phyloP scores from a whole-genome alignment of 169 alveolate species.

The Theileria equi region DNA sequence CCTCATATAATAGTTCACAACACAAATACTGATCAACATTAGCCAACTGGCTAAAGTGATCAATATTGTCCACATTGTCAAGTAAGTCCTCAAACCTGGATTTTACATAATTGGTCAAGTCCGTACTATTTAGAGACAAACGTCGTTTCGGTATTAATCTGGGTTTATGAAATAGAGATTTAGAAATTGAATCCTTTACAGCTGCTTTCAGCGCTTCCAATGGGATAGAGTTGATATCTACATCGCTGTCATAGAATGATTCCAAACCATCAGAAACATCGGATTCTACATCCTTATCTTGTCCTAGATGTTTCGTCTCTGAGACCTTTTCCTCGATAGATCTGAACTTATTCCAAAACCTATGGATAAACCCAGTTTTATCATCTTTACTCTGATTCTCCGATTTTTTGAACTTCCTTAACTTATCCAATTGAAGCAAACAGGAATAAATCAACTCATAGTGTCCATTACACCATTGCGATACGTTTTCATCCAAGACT shows the following conservation, averaged over 20 bases:
- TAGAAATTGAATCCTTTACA: conserved; percentile 23
- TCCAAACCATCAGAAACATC: not conserved
- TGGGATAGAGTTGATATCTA: conserved; percentile 10
- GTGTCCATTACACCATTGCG: conserved; percentile 59
- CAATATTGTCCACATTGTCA: conserved; percentile 41
- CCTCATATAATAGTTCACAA: conserved; percentile 53
- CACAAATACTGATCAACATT: conserved; percentile 56
- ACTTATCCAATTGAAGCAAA: not conserved
- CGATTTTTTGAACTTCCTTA: not conserved
- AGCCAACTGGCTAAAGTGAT: conserved; percentile 27
- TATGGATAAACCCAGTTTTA: not conserved
- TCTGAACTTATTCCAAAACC: not conserved
- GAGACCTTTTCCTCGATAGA: not conserved
- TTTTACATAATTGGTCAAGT: conserved; percentile 22
- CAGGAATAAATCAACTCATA: conserved; percentile 55
- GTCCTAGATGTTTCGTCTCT: not conserved
- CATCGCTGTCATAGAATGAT: conserved; percentile 16
- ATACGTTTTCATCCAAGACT: not conserved
- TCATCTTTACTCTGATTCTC: not conserved
- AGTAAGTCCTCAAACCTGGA: conserved; percentile 16
- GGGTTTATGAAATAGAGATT: conserved; percentile 36
- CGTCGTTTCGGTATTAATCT: conserved; percentile 33
- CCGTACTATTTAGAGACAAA: not conserved
- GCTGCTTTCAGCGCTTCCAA: conserved; percentile 2
- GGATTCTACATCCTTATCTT: not conserved